These are phyloP conservation scores for Phytophthora macrochlamydospora DNA, from an alignment of 352 stramenopile genomes.

Conservation along the genomic window DNA sequence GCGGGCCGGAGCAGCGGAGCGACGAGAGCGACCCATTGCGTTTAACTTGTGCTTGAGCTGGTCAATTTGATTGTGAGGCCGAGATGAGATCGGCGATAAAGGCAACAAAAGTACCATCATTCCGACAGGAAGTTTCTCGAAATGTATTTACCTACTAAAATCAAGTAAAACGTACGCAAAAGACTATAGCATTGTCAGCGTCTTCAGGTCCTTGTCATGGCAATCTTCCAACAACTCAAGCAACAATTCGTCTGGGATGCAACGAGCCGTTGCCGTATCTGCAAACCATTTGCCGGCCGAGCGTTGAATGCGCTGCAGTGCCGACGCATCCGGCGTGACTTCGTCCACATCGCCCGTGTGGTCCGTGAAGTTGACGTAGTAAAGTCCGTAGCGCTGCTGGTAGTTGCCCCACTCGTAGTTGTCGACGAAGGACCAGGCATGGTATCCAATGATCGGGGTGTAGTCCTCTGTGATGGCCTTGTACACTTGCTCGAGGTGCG, in stretches of 20 bases:
- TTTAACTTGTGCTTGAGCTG: conserved; percentile 16
- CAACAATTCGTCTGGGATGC: neutral
- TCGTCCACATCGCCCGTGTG: conserved; percentile 14
- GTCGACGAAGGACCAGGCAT: conserved; percentile 34
- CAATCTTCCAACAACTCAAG: neutral
- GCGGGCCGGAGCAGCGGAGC: conserved; percentile 51
- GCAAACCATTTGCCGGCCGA: conserved; percentile 37
- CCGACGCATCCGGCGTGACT: conserved; percentile 17
- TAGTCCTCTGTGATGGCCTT: conserved; percentile 2
- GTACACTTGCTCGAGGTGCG: conserved; percentile 38
- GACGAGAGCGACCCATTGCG: conserved; percentile 69
- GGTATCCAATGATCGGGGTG: conserved; percentile 23
- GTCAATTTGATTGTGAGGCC: conserved; percentile 31
- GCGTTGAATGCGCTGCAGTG: conserved; percentile 42
- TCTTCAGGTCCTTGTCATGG: neutral
- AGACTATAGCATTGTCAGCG: neutral
- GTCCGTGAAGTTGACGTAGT: conserved; percentile 56
- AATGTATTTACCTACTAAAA: neutral
- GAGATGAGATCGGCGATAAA: neutral
- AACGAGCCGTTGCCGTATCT: conserved; percentile 23
- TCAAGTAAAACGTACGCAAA: neutral
- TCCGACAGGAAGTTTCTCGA: conserved; percentile 26
- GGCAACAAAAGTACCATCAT: conserved; percentile 17
- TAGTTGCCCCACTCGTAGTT: conserved; percentile 44
- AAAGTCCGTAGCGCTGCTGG: conserved; percentile 45